Conservation (phyloP, 352 stramenopile genomes). For the Globisporangium yorkense region DNA sequence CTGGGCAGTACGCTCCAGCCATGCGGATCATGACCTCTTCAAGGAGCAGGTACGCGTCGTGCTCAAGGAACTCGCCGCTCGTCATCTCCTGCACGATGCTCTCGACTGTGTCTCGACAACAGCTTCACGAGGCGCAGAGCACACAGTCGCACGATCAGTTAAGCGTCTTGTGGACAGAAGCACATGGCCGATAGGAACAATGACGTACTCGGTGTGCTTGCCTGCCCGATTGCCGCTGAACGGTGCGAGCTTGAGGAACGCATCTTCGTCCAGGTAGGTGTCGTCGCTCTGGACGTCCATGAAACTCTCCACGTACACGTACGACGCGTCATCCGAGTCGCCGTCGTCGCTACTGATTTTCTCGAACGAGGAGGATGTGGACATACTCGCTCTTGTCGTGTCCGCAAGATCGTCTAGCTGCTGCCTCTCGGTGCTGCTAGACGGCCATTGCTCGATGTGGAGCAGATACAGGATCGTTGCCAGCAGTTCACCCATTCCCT, state of each 20-base stretch:
- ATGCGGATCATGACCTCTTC: constrained; percentile 75
- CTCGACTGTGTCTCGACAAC: constrained; percentile 46
- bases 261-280: constrained; percentile 21
- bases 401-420: constrained; percentile 8
- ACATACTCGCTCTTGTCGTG: not conserved
- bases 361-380: constrained; percentile 15
- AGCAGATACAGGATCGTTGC: constrained; percentile 66
- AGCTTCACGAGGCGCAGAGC: constrained; percentile 14
- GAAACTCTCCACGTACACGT: constrained; percentile 71
- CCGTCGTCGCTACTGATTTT: constrained; percentile 12
- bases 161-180: not conserved
- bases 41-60: constrained; percentile 59
- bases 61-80: constrained; percentile 37
- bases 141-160: not conserved
- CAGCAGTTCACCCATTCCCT: constrained; percentile 75
- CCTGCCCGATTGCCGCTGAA: constrained; percentile 29
- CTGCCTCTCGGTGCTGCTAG: not conserved
- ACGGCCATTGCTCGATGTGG: constrained; percentile 60
- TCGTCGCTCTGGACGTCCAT: constrained; percentile 39
- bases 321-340: constrained; percentile 53
- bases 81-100: constrained; percentile 53
- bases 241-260: constrained; percentile 34
- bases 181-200: not conserved
- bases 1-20: constrained; percentile 58
- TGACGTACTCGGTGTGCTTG: constrained; percentile 49